Evolutionary conservation across 108 stramenopile genomes (phyloP).

Genomic region (Fragilaria crotonensis): DNA sequence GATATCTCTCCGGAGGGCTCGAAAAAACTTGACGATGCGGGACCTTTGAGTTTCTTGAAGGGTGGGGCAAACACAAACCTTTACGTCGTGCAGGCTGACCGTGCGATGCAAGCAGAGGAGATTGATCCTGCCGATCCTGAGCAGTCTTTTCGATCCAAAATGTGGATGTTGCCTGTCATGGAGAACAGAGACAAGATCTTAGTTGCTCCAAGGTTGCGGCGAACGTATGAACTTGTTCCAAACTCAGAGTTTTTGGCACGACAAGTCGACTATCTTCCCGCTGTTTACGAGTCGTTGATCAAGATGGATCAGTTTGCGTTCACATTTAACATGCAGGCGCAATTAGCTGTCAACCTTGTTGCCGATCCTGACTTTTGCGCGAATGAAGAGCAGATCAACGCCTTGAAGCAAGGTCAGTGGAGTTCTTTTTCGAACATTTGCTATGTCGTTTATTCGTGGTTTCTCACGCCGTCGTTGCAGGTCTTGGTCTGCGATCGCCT

Average conservation of each 20-base stretch:
- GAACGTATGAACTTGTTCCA: constrained; percentile 28
- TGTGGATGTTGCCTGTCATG: constrained; percentile 78
- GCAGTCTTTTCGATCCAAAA: constrained; percentile 57
- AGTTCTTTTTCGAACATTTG: neutral
- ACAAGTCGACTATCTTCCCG: constrained; percentile 59
- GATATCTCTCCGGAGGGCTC: constrained; percentile 79
- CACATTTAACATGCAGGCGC: constrained; percentile 85
- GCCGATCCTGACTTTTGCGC: constrained; percentile 68
- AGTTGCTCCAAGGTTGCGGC: constrained; percentile 63
- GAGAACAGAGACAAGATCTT: constrained; percentile 81
- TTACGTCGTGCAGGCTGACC: constrained; percentile 74
- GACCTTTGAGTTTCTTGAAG: constrained; percentile 37
- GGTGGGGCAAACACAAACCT: constrained; percentile 41
- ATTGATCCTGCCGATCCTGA: constrained; percentile 62
- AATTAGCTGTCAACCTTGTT: constrained; percentile 75
- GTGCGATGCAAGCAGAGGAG: constrained; percentile 46
- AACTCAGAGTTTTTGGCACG: constrained; percentile 25
- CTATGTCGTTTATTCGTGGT: neutral
- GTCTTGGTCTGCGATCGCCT: constrained; percentile 76
- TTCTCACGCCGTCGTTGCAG: constrained; percentile 21
- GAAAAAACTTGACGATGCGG: constrained; percentile 31
- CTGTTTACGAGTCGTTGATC: constrained; percentile 67
- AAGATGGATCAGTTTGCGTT: constrained; percentile 89
- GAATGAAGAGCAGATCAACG: constrained; percentile 71
- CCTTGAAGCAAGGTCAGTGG: constrained; percentile 69